These are phyloP conservation scores for Neopestalotiopsis rosae DNA, from an alignment of 2,329 filamentous ascomycete species.

Conservation along the genomic window DNA sequence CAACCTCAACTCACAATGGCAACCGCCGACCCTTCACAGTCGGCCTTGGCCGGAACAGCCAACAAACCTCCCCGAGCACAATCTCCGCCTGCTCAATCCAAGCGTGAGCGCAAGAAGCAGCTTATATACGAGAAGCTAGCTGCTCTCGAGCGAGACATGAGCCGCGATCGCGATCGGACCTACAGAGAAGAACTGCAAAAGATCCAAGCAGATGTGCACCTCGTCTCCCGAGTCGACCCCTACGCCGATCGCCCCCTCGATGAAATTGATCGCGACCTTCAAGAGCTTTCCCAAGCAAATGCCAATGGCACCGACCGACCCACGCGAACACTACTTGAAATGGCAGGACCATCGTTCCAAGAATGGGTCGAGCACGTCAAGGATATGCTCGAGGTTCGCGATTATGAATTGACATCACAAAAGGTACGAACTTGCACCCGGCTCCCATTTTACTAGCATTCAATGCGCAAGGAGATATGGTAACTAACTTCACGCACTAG, in stretches of 20 bases:
- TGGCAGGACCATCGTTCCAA: constrained; percentile 83
- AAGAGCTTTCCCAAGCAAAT: constrained; percentile 40
- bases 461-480: neutral
- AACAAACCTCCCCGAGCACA: constrained; percentile 9
- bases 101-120: constrained; percentile 89
- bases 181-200: constrained; percentile 91
- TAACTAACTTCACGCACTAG: constrained; percentile 40
- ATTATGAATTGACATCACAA: constrained; percentile 80
- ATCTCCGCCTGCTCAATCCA: constrained; percentile 57
- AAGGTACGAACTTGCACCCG: constrained; percentile 62
- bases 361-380: constrained; percentile 88
- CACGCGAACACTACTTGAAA: constrained; percentile 67
- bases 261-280: constrained; percentile 48
- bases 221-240: constrained; percentile 70
- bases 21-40: constrained; percentile 16
- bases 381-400: constrained; percentile 84
- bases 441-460: neutral
- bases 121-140: constrained; percentile 80
- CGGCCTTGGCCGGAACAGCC: constrained; percentile 9
- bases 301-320: constrained; percentile 41
- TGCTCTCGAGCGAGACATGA: constrained; percentile 78
- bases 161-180: constrained; percentile 78
- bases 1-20: constrained; percentile 8
- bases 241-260: constrained; percentile 63
- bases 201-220: constrained; percentile 66